phyloP scores from a whole-genome alignment of 2,329 filamentous ascomycete genomes.

The Ceratocystis diversiconidia region DNA sequence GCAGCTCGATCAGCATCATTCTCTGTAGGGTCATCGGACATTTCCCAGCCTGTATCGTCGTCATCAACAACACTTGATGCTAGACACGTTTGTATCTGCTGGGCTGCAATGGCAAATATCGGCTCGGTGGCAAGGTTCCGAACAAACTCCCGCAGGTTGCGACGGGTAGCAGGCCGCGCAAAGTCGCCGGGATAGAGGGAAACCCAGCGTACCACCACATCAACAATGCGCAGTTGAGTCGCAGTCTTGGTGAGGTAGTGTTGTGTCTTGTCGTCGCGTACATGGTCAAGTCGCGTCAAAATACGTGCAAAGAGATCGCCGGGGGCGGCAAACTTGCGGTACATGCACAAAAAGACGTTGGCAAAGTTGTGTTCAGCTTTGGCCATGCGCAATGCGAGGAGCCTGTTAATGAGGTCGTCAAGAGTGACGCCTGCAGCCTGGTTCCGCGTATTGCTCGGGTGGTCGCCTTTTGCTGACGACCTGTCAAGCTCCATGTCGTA shows the following conservation, averaged over 20 bases:
- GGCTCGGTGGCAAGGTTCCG: constrained; percentile 57
- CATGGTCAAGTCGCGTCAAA: constrained; percentile 56
- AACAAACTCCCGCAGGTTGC: constrained; percentile 62
- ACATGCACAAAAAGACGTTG: constrained; percentile 79
- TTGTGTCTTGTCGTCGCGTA: constrained; percentile 50
- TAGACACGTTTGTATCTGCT: constrained; percentile 70
- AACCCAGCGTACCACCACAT: constrained; percentile 79
- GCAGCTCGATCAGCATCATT: constrained; percentile 22
- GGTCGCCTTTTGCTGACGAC: constrained; percentile 29
- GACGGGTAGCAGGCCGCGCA: constrained; percentile 59
- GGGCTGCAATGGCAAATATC: constrained; percentile 70
- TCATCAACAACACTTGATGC: constrained; percentile 62
- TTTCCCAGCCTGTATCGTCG: constrained; percentile 89
- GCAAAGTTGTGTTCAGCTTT: constrained; percentile 81
- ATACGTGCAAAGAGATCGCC: constrained; percentile 64
- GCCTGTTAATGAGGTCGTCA: constrained; percentile 70
- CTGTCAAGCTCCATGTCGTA: constrained; percentile 32
- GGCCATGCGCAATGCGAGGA: constrained; percentile 67
- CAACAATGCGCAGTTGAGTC: constrained; percentile 69
- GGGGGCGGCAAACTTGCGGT: constrained; percentile 83
- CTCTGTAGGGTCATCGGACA: constrained; percentile 46
- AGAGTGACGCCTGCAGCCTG: constrained; percentile 38
- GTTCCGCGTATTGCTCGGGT: constrained; percentile 4
- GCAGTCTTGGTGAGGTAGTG: constrained; percentile 64
- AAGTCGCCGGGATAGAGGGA: constrained; percentile 86